Percentiles rank a stretch among this genome's conserved stretches.
Conservation (phyloP, 257 asterid genomes). For the Ballota nigra region DNA sequence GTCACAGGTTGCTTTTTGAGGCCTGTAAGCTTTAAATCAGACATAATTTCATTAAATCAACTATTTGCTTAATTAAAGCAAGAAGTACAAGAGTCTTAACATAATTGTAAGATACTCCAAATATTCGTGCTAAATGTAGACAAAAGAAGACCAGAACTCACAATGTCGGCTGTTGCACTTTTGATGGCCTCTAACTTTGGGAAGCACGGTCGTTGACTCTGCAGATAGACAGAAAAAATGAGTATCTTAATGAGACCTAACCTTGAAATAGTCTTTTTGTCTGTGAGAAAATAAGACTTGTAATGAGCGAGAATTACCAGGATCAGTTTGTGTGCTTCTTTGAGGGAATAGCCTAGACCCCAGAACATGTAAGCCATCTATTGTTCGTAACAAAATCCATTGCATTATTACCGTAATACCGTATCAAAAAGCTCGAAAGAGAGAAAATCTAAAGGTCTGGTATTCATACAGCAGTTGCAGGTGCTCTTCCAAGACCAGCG, state of each 20-base stretch:
- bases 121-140: not conserved
- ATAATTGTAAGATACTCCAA: not conserved
- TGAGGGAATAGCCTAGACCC: constrained; percentile 75
- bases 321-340: constrained; percentile 63
- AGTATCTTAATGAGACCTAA: not conserved
- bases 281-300: not conserved
- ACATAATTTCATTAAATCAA: constrained; percentile 21
- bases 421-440: not conserved
- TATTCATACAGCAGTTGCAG: constrained; percentile 74
- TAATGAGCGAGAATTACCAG: constrained; percentile 42
- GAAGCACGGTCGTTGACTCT: constrained; percentile 87
- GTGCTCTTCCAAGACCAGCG: constrained; percentile 99
- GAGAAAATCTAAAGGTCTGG: constrained; percentile 9
- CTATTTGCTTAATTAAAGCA: not conserved
- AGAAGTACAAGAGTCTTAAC: not conserved
- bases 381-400: constrained; percentile 14
- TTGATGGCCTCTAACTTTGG: constrained; percentile 89
- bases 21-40: constrained; percentile 75
- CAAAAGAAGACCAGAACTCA: constrained; percentile 50
- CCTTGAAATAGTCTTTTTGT: not conserved
- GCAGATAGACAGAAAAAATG: constrained; percentile 31
- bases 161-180: constrained; percentile 92
- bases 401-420: not conserved
- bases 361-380: constrained; percentile 98
- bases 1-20: constrained; percentile 53